Evolutionary conservation across 352 stramenopile genomes (phyloP).

Genomic region (Globisporangium polare): DNA sequence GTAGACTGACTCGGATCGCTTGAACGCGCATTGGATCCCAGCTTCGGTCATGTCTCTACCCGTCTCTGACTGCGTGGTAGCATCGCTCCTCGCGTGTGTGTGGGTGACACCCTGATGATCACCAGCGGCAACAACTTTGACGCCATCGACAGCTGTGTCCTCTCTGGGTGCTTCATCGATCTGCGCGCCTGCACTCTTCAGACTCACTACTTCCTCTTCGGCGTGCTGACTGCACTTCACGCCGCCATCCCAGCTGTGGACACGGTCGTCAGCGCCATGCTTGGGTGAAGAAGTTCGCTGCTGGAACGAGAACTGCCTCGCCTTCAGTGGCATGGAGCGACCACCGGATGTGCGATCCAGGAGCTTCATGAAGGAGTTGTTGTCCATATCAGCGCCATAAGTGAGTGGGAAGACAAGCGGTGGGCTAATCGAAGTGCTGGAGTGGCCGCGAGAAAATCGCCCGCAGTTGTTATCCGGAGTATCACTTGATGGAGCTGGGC

Average conservation of each 20-base stretch:
- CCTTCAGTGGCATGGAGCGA: slow-evolving; percentile 1
- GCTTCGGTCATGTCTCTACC: background rate
- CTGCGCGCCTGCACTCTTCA: background rate
- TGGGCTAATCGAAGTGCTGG: background rate
- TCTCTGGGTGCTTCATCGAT: background rate
- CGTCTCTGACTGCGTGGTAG: background rate
- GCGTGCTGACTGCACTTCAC: too few species aligned
- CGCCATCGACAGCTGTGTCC: too few species aligned
- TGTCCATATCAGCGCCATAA: background rate
- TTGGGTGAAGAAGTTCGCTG: background rate
- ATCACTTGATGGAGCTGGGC: background rate
- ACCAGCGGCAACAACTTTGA: background rate
- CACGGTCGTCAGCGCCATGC: too few species aligned
- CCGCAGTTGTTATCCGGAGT: background rate
- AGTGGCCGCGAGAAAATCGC: background rate
- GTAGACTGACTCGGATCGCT: background rate
- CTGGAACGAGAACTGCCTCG: slow-evolving; percentile 13
- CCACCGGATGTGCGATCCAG: background rate
- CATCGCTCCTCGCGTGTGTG: background rate
- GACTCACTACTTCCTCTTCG: background rate
- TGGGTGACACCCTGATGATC: background rate
- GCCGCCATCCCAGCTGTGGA: background rate
- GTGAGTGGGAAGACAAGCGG: slow-evolving; percentile 13
- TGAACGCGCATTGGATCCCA: slow-evolving; percentile 4
- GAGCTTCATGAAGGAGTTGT: slow-evolving; percentile 8